A percentile compares a stretch with the other conserved stretches of the same genome.
phyloP scores from a whole-genome alignment of 1,139 yeast species.

The Yamadazyma kanchanaburiensis region DNA sequence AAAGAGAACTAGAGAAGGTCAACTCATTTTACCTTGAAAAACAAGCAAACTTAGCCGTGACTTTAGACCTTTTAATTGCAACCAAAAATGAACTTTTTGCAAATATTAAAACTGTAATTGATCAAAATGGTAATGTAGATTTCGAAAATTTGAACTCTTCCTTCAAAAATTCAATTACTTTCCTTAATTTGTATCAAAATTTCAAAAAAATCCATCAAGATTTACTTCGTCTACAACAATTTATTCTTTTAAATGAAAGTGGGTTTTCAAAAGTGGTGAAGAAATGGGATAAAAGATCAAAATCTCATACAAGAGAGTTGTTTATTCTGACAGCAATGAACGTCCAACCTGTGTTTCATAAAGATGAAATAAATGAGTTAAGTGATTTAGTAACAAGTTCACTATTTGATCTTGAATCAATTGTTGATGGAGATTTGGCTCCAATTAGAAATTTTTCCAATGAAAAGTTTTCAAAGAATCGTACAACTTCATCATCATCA shows the following conservation, averaged over 20 bases:
- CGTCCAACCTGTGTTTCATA: conserved; percentile 94
- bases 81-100: conserved; percentile 61
- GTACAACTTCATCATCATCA: background rate
- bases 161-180: conserved; percentile 42
- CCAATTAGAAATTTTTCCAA: conserved; percentile 14
- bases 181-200: conserved; percentile 69
- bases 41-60: conserved; percentile 78
- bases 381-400: conserved; percentile 80
- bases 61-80: conserved; percentile 70
- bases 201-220: conserved; percentile 89
- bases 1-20: conserved; percentile 92
- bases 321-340: conserved; percentile 90
- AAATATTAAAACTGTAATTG: conserved; percentile 29
- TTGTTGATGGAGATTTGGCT: conserved; percentile 68
- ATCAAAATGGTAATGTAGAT: conserved; percentile 9
- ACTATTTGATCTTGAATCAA: conserved; percentile 79
- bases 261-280: conserved; percentile 94
- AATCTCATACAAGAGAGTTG: conserved; percentile 89
- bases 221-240: conserved; percentile 82
- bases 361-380: conserved; percentile 79
- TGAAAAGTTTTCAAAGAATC: conserved; percentile 3
- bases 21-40: conserved; percentile 85
- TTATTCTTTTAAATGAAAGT: conserved; percentile 88
- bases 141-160: conserved; percentile 19
- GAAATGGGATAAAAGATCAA: conserved; percentile 97